Conservation (phyloP, 441 rosid genomes). For the Hura crepitans region DNA sequence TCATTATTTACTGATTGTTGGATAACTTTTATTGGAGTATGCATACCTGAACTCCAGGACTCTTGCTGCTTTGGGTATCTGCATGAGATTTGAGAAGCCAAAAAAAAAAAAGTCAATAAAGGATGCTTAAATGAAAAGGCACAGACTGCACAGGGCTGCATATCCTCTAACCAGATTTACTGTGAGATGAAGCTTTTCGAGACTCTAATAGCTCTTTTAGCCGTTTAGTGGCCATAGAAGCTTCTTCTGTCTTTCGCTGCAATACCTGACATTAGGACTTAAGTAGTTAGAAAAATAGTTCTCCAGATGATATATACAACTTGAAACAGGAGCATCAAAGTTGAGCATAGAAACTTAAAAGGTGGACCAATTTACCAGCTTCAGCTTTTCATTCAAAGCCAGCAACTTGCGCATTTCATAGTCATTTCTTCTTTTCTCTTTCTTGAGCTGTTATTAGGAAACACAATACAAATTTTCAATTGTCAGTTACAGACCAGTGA, state of each 20-base stretch:
- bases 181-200: conserved; percentile 38
- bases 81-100: conserved; percentile 24
- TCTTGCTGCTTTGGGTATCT: conserved; percentile 46
- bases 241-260: conserved; percentile 71
- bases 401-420: conserved; percentile 56
- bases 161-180: conserved; percentile 37
- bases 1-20: neutral
- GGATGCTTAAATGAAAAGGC: conserved; percentile 10
- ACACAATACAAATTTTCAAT: neutral
- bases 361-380: conserved; percentile 42
- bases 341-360: conserved; percentile 17
- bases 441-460: conserved; percentile 58
- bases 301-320: conserved; percentile 9
- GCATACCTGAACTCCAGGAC: conserved; percentile 59
- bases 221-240: conserved; percentile 52
- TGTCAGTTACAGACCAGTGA: neutral
- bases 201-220: conserved; percentile 50
- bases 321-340: neutral
- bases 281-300: conserved; percentile 19
- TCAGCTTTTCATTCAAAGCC: conserved; percentile 66
- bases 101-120: conserved; percentile 19
- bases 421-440: conserved; percentile 61
- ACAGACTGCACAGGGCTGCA: neutral
- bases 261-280: conserved; percentile 46
- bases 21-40: neutral